Evolutionary conservation across 129 eudicot genomes (phyloP).

Genomic region (Chrysanthemum seticuspe): DNA sequence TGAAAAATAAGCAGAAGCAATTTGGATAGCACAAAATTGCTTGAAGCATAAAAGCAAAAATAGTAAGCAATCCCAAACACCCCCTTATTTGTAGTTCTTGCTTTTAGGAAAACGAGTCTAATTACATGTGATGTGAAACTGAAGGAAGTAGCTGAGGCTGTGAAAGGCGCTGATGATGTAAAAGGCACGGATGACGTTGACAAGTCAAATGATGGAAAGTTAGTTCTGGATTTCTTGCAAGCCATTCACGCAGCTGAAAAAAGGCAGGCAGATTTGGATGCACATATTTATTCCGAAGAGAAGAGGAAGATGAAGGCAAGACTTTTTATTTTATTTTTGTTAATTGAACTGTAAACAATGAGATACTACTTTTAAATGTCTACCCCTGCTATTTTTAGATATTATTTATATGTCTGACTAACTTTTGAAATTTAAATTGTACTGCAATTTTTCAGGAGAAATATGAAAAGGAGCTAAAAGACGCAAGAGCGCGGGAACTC

Average conservation of each 20-base stretch:
- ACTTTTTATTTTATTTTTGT: background rate
- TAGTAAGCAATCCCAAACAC: too few species aligned
- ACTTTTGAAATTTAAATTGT: conserved; percentile 7
- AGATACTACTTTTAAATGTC: conserved; percentile 8
- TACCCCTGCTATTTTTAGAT: background rate
- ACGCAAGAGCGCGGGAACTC: conserved; percentile 94
- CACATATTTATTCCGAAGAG: conserved; percentile 64
- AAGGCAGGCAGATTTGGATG: conserved; percentile 87
- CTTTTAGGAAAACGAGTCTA: conserved; percentile 16
- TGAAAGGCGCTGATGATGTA: conserved; percentile 39
- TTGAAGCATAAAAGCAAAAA: too few species aligned
- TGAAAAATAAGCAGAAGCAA: too few species aligned
- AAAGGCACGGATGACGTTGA: conserved; percentile 43
- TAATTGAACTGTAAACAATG: conserved; percentile 8
- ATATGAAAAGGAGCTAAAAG: conserved; percentile 88
- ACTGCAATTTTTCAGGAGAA: conserved; percentile 56
- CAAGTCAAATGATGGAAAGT: conserved; percentile 59
- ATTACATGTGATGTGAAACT: conserved; percentile 31
- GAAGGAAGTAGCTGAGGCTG: conserved; percentile 50
- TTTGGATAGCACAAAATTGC: too few species aligned
- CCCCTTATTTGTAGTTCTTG: background rate
- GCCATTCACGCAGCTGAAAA: conserved; percentile 95
- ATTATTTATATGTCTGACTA: conserved; percentile 7
- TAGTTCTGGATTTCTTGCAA: conserved; percentile 82
- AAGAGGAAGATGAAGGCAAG: conserved; percentile 81